These are phyloP conservation scores for Phytophthora fragariaefolia DNA, from an alignment of 352 stramenopile genomes.

Conservation along the genomic window DNA sequence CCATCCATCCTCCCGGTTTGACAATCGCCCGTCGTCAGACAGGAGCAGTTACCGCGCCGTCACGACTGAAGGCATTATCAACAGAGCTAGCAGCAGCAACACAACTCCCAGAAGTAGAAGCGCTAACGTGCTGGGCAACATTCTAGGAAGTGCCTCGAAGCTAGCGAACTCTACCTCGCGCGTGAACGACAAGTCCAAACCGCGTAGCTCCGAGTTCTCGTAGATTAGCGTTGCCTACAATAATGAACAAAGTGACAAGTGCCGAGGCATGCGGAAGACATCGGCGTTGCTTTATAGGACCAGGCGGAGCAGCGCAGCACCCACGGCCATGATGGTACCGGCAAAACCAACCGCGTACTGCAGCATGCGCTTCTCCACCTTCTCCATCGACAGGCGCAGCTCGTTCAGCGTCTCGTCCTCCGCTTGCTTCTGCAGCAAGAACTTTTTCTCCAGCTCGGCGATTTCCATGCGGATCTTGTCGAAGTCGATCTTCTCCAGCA, in stretches of 20 bases:
- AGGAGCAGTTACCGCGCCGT: constrained; percentile 31
- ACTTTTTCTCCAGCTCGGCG: constrained; percentile 89
- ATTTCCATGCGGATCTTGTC: constrained; percentile 91
- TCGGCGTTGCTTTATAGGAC: constrained; percentile 56
- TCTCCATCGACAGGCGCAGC: constrained; percentile 88
- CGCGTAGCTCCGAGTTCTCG: constrained; percentile 51
- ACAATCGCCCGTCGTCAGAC: constrained; percentile 18
- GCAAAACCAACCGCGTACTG: constrained; percentile 90
- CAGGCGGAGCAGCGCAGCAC: constrained; percentile 74
- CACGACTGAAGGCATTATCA: constrained; percentile 19
- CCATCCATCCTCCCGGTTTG: constrained; percentile 10
- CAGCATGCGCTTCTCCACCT: constrained; percentile 90
- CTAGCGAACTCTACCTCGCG: constrained; percentile 72
- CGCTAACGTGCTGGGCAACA: constrained; percentile 62
- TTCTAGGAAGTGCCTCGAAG: constrained; percentile 70
- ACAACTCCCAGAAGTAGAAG: constrained; percentile 32
- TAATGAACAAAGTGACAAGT: not conserved
- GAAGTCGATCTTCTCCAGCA: constrained; percentile 92
- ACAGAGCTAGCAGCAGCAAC: constrained; percentile 15
- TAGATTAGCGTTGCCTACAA: constrained; percentile 3
- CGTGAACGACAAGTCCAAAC: constrained; percentile 57
- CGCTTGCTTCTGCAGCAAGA: constrained; percentile 88
- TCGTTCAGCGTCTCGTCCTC: constrained; percentile 90
- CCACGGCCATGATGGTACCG: constrained; percentile 88
- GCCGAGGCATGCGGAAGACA: not conserved